phyloP scores from a whole-genome alignment of 805 yeast species.

The Myxozyma sirexii region DNA sequence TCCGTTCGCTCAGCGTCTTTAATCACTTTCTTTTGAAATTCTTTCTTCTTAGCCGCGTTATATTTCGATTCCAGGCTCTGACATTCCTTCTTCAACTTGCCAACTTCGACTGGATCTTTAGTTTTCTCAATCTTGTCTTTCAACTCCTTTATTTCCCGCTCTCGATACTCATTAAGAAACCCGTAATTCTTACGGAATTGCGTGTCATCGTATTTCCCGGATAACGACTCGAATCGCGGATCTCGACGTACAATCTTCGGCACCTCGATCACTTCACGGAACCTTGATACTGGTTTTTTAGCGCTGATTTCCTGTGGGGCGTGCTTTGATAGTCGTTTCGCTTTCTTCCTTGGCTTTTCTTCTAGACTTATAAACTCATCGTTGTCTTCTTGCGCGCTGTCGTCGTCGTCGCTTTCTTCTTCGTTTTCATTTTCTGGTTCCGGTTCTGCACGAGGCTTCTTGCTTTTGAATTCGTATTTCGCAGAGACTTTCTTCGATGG shows the following conservation, averaged over 20 bases:
- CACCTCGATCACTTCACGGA: constrained; percentile 64
- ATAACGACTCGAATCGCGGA: constrained; percentile 87
- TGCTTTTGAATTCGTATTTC: too few species aligned
- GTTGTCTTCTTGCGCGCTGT: not conserved
- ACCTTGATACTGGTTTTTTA: constrained; percentile 65
- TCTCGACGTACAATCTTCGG: constrained; percentile 54
- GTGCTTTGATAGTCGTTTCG: constrained; percentile 56
- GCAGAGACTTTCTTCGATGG: not conserved
- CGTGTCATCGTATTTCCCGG: constrained; percentile 75
- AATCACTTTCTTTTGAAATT: constrained; percentile 68
- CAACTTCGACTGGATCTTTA: constrained; percentile 53
- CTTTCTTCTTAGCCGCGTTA: constrained; percentile 72
- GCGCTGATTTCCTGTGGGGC: constrained; percentile 84
- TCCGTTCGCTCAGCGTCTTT: constrained; percentile 71
- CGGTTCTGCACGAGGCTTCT: too few species aligned
- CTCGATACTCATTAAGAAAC: constrained; percentile 84
- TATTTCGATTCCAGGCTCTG: constrained; percentile 52
- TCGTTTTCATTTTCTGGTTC: not conserved
- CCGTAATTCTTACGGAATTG: constrained; percentile 74
- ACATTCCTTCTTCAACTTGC: constrained; percentile 41
- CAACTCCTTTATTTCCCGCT: constrained; percentile 59
- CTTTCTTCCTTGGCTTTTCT: not conserved
- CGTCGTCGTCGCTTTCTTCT: not conserved
- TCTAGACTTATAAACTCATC: constrained; percentile 8
- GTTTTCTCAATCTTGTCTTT: constrained; percentile 45